Evolutionary conservation across 1,284 basidiomycete genomes (phyloP).

Genomic region (Mycosarcoma mackinlayi): DNA sequence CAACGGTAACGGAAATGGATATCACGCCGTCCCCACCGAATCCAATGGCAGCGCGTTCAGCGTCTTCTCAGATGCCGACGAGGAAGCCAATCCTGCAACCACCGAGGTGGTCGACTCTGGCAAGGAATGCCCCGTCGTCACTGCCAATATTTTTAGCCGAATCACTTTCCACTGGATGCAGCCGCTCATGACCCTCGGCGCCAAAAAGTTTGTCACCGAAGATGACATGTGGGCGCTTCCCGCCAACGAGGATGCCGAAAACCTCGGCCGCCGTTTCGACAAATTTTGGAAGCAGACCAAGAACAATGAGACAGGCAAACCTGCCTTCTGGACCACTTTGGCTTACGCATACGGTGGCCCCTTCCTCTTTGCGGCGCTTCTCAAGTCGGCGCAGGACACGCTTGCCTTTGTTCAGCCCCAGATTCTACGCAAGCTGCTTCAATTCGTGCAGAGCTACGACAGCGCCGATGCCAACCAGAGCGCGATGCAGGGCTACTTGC

Average conservation of each 20-base stretch:
- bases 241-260: slow-evolving; percentile 71
- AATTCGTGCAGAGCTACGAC: slow-evolving; percentile 73
- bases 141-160: slow-evolving; percentile 72
- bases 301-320: slow-evolving; percentile 78
- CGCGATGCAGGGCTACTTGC: slow-evolving; percentile 56
- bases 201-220: slow-evolving; percentile 81
- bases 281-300: slow-evolving; percentile 77
- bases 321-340: slow-evolving; percentile 74
- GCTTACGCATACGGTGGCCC: slow-evolving; percentile 72
- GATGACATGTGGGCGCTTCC: slow-evolving; percentile 85
- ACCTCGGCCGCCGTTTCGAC: slow-evolving; percentile 75
- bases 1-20: slow-evolving; percentile 32
- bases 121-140: slow-evolving; percentile 72
- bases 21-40: slow-evolving; percentile 25
- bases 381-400: slow-evolving; percentile 51
- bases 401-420: slow-evolving; percentile 84
- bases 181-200: slow-evolving; percentile 76
- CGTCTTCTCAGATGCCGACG: slow-evolving; percentile 39
- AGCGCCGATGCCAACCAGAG: slow-evolving; percentile 25
- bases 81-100: slow-evolving; percentile 68
- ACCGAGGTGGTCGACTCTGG: slow-evolving; percentile 75
- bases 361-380: slow-evolving; percentile 71
- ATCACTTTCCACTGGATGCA: slow-evolving; percentile 80
- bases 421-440: slow-evolving; percentile 81
- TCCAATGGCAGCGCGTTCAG: slow-evolving; percentile 47